Conservation (phyloP, 2,329 filamentous ascomycete genomes). For the Aspergillus texensis region DNA sequence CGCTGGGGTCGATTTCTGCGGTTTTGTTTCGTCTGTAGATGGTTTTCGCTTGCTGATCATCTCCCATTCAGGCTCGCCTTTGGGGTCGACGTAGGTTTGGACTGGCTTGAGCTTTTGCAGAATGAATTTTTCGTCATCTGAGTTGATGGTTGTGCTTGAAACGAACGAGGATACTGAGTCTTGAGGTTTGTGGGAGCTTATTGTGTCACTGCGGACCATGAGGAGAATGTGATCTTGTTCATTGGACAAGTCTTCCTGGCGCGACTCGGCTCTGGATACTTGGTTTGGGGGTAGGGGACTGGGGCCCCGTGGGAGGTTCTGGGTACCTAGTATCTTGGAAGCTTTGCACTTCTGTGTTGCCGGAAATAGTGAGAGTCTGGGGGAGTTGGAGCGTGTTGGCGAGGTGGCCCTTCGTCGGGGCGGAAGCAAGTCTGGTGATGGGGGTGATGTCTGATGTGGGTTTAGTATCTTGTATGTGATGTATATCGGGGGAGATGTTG, state of each 20-base stretch:
- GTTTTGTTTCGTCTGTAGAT: conserved; percentile 1
- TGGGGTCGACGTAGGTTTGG: conserved; percentile 19
- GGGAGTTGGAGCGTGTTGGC: conserved; percentile 36
- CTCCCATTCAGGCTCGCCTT: conserved; percentile 27
- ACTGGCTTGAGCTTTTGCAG: conserved; percentile 20
- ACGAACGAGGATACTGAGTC: conserved; percentile 23
- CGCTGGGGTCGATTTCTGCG: conserved; percentile 1
- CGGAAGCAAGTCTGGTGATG: conserved; percentile 18
- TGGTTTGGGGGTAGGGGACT: conserved; percentile 29
- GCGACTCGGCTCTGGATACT: conserved; percentile 19
- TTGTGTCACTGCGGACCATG: conserved; percentile 12
- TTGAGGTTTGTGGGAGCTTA: conserved; percentile 18
- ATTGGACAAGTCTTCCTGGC: conserved; percentile 20
- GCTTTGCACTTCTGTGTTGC: conserved; percentile 34
- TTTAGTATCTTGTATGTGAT: conserved; percentile 1
- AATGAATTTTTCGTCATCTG: conserved; percentile 20
- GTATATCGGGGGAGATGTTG: neutral
- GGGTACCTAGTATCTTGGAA: conserved; percentile 32
- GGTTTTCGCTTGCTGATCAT: conserved; percentile 21
- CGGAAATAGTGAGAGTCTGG: conserved; percentile 45
- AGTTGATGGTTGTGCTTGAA: conserved; percentile 17
- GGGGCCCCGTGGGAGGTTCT: conserved; percentile 33
- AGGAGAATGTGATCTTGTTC: conserved; percentile 12
- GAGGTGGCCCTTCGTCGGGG: conserved; percentile 41
- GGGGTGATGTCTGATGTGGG: conserved; percentile 6